These are phyloP conservation scores for Gossypium lobatum DNA, from an alignment of 441 rosid genomes.

Conservation along the genomic window DNA sequence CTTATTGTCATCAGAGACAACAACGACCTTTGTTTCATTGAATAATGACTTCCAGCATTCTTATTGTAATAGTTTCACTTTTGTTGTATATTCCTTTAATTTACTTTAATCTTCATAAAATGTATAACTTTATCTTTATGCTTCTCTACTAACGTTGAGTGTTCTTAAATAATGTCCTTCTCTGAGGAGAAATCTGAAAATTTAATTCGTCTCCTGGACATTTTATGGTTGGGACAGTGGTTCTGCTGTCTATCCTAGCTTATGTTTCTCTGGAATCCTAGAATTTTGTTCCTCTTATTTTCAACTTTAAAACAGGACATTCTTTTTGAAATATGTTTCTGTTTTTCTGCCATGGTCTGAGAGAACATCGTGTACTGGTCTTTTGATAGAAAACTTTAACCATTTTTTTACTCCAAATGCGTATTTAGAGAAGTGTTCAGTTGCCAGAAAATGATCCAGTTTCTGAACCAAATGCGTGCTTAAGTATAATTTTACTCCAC, in stretches of 20 bases:
- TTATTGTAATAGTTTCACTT: background rate
- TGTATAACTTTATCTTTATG: background rate
- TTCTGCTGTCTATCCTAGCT: background rate
- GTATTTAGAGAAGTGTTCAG: background rate
- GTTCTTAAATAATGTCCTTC: background rate
- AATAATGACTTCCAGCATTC: conserved; percentile 8
- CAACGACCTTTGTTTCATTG: background rate
- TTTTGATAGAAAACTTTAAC: background rate
- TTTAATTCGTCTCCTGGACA: background rate
- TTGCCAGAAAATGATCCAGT: background rate
- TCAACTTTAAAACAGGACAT: background rate
- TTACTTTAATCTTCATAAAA: background rate
- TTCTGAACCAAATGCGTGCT: conserved; percentile 9
- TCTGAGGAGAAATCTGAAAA: conserved; percentile 6
- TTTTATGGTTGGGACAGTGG: too few species aligned
- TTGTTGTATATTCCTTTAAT: conserved; percentile 3
- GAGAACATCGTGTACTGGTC: background rate
- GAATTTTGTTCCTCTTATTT: background rate
- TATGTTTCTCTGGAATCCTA: background rate
- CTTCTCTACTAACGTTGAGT: background rate
- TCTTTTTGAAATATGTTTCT: conserved; percentile 1
- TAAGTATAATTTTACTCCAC: background rate
- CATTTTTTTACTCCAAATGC: background rate
- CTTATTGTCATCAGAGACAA: background rate
- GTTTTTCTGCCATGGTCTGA: background rate